Conservation (phyloP, 2,329 filamentous ascomycete genomes). For the Dothidotthia symphoricarpi region DNA sequence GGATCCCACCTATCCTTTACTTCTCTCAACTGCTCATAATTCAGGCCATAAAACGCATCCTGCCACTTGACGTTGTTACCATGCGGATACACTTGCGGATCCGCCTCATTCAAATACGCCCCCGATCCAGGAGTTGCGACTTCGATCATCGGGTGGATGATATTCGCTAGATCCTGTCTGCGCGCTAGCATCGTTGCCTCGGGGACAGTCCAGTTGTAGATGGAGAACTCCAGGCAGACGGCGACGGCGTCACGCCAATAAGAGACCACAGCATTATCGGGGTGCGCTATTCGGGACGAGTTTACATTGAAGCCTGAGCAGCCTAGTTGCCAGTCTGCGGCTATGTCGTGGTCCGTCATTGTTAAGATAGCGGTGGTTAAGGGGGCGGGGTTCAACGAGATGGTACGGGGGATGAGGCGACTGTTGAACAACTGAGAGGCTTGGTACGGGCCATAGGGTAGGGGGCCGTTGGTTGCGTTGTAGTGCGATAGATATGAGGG, state of each 20-base stretch:
- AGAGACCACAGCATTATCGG: slow-evolving; percentile 2
- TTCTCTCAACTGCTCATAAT: slow-evolving; percentile 5
- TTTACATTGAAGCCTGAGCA: no score
- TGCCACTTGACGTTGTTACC: slow-evolving; percentile 6
- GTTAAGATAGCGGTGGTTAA: no score
- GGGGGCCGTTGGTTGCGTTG: no score
- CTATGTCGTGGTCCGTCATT: no score
- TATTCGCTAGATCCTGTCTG: slow-evolving; percentile 2
- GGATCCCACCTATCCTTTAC: slow-evolving; percentile 15
- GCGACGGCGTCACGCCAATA: slow-evolving; percentile 5
- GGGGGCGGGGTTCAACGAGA: no score
- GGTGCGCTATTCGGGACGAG: not conserved
- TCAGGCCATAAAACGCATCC: slow-evolving; percentile 1
- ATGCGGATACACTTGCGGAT: not conserved
- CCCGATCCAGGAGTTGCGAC: slow-evolving; percentile 2
- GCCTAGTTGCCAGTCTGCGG: no score
- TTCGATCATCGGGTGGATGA: slow-evolving; percentile 2
- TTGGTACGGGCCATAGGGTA: no score
- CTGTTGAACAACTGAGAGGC: no score
- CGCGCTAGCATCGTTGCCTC: slow-evolving; percentile 14
- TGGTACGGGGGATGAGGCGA: no score
- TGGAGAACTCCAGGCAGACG: not conserved
- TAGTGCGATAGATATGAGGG: no score
- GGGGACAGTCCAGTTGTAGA: slow-evolving; percentile 1
- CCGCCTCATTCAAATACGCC: slow-evolving; percentile 10